These are phyloP conservation scores for Lasiosphaeria ovina DNA, from an alignment of 495 filamentous ascomycete species.

Conservation along the genomic window DNA sequence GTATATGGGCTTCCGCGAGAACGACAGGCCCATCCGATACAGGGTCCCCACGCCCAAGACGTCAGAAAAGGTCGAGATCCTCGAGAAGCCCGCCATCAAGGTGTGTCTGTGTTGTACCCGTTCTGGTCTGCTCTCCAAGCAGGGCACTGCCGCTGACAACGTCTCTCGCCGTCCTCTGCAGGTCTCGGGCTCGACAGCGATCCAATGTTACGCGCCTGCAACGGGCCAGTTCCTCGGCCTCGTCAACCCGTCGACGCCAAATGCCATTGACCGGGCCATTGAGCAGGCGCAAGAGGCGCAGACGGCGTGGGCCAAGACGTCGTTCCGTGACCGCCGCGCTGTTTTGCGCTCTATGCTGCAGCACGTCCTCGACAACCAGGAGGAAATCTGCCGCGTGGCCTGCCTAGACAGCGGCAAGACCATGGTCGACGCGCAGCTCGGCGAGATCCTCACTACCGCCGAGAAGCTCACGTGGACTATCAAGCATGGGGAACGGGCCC, in stretches of 20 bases:
- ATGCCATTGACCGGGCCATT: conserved; percentile 79
- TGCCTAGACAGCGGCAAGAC: conserved; percentile 98
- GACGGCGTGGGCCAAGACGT: conserved; percentile 73
- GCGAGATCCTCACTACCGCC: conserved; percentile 88
- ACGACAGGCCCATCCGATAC: conserved; percentile 40
- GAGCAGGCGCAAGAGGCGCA: conserved; percentile 73
- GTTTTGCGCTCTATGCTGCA: conserved; percentile 81
- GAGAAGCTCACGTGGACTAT: conserved; percentile 97
- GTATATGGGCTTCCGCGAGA: conserved; percentile 26
- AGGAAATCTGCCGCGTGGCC: conserved; percentile 77
- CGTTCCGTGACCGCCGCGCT: conserved; percentile 71
- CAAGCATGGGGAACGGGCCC: conserved; percentile 80
- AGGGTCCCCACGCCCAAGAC: conserved; percentile 37
- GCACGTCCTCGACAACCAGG: conserved; percentile 85
- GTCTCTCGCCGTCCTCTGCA: conserved; percentile 13
- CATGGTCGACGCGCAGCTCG: conserved; percentile 85
- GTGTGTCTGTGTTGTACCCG: conserved; percentile 21
- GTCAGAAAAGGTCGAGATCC: conserved; percentile 53
- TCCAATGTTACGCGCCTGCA: conserved; percentile 88
- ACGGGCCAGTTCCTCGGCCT: conserved; percentile 79
- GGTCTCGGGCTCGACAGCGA: conserved; percentile 55
- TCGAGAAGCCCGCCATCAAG: conserved; percentile 60
- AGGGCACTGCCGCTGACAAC: not conserved
- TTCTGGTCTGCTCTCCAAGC: not conserved
- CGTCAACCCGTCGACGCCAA: conserved; percentile 73